Percentiles rank a stretch among this genome's conserved stretches.
Conservation (phyloP, 148 eudicot genomes). For the Chenopodium formosanum region DNA sequence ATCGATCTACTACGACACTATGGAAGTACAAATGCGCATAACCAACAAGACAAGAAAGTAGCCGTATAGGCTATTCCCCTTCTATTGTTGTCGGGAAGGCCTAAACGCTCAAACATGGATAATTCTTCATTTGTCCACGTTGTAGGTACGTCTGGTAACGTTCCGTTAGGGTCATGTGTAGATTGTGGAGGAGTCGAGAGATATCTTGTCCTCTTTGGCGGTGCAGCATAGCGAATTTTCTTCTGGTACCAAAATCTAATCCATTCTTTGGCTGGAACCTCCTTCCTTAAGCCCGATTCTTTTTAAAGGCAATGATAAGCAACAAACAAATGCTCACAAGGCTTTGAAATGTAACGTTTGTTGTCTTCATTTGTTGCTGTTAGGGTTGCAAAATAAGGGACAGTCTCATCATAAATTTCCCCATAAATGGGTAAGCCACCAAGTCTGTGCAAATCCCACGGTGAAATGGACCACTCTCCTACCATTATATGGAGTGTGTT, state of each 20-base stretch:
- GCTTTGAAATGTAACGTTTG: background rate
- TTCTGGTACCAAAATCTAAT: background rate
- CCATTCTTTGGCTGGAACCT: background rate
- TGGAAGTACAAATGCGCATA: too few species aligned
- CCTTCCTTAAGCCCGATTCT: background rate
- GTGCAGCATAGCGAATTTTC: background rate
- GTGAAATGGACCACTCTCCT: background rate
- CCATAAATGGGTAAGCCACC: background rate
- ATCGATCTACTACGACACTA: too few species aligned
- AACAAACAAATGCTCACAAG: background rate
- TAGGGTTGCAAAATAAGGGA: background rate
- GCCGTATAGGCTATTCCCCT: too few species aligned
- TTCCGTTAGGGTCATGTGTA: too few species aligned
- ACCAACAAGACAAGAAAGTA: too few species aligned
- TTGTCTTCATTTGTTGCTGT: too few species aligned
- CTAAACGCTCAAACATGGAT: too few species aligned
- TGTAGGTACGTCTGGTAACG: too few species aligned
- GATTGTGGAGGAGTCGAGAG: too few species aligned
- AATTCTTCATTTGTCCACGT: too few species aligned
- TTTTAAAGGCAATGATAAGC: background rate
- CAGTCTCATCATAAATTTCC: background rate
- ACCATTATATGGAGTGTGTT: background rate
- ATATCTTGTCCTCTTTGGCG: background rate
- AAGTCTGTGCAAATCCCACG: background rate
- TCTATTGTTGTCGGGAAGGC: too few species aligned